Conservation (phyloP, 2,329 filamentous ascomycete genomes). For the Basipetospora chlamydospora region DNA sequence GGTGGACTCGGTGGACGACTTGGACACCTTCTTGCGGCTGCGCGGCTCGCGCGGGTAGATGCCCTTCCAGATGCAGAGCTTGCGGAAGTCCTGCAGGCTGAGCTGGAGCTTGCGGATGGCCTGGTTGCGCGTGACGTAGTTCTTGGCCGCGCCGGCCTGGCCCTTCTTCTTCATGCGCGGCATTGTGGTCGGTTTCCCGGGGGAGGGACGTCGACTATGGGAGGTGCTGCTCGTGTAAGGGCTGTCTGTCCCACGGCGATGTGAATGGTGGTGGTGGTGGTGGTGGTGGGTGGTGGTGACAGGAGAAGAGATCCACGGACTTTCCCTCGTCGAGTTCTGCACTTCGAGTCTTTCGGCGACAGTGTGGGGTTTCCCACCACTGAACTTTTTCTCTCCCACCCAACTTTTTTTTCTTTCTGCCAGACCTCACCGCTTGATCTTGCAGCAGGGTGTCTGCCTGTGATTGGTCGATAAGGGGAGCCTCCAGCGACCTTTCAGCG, state of each 20-base stretch:
- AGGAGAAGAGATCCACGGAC: neutral
- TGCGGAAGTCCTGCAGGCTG: constrained; percentile 90
- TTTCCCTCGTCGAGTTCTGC: too few species aligned
- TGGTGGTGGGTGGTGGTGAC: too few species aligned
- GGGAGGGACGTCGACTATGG: too few species aligned
- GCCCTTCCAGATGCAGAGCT: constrained; percentile 98
- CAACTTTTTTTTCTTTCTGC: constrained; percentile 10
- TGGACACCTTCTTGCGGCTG: constrained; percentile 92
- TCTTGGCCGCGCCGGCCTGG: constrained; percentile 83
- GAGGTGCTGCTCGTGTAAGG: too few species aligned
- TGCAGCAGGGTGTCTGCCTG: neutral
- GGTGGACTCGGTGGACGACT: constrained; percentile 75
- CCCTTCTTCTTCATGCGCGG: constrained; percentile 83
- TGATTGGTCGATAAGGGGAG: neutral
- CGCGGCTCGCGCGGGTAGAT: constrained; percentile 96
- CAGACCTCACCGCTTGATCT: constrained; percentile 7
- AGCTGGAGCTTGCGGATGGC: constrained; percentile 96
- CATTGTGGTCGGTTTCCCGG: constrained; percentile 32
- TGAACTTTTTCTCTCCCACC: constrained; percentile 17
- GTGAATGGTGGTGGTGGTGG: too few species aligned
- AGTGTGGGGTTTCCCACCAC: constrained; percentile 3
- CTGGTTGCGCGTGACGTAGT: constrained; percentile 95
- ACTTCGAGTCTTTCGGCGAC: constrained; percentile 1
- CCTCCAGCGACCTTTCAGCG: too few species aligned
- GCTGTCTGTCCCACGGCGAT: too few species aligned